Base-by-base conservation (phyloP, 2,329 filamentous ascomycete genomes). In the Thelonectria olida region DNA sequence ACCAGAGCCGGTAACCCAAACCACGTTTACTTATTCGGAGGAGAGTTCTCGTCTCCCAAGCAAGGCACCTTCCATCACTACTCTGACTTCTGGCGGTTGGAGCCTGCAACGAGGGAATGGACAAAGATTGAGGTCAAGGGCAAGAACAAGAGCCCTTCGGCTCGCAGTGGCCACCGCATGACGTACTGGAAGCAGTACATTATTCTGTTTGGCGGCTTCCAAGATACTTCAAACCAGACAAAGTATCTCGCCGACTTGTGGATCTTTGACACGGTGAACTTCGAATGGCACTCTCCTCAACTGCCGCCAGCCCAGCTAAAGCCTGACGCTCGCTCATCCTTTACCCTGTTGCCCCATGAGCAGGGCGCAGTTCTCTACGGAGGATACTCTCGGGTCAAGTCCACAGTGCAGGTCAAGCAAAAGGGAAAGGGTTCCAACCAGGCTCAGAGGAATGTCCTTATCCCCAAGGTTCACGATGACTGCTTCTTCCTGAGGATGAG, bases 31-130 rank as follows among this genome's bases (percentile, higher is more conserved):
- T 81, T 99, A 15, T 98, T 98, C 73, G 96, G 96, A 66, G 96
- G 95, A 63, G 96, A 99, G 79, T 99, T 99, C 77, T 96, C 92
- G 59, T 95, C 91, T 25, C 96, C 96, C 2, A 98, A 97, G 75
- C 96, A 98, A 78, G 96, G 96, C 4, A 98, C 95, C 0, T 99
- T 99, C 73, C 97, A 99, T 77, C 96, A 99, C 78, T 99, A 99
- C 81, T 97, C 97, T 73, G 96, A 98, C 79, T 98, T 99, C 76
- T 99, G 96, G 95, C 86, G 91, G 50, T 85, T 98, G 42, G 94
- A 98, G 73, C 91, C 95, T 1, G 85, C 85, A 8, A 89, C 87
- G 7, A 85, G 93, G 70, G 96, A 99, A 80, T 99, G 96, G 96
- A 92, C 88, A 58, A 91, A 94, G 63, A 83, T 99, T 31, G 96